phyloP scores from a whole-genome alignment of 192 early-diverging fungal genomes.

The Podila epicladia region DNA sequence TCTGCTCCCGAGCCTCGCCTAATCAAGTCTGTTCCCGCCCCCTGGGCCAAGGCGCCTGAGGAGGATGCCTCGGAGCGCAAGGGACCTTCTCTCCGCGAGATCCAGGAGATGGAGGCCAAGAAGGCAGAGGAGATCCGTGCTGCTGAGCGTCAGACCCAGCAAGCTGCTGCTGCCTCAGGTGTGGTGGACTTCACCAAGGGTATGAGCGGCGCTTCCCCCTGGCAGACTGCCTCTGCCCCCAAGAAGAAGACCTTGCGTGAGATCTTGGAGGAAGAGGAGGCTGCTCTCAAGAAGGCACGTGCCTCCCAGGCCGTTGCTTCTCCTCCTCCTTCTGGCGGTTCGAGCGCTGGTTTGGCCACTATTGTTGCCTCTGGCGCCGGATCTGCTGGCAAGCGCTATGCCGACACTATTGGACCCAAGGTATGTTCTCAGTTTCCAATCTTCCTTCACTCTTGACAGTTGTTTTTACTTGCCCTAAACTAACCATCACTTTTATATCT shows the following conservation, averaged over 20 bases:
- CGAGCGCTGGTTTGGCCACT: constrained; percentile 24
- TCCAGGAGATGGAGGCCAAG: constrained; percentile 71
- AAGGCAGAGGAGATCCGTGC: constrained; percentile 47
- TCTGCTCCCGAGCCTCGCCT: not conserved
- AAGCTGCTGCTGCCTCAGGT: constrained; percentile 26
- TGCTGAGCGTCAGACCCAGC: constrained; percentile 45
- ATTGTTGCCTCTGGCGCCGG: constrained; percentile 24
- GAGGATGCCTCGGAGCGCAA: constrained; percentile 37
- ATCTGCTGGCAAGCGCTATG: constrained; percentile 52
- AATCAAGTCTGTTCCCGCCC: constrained; percentile 43
- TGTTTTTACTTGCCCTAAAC: too few relatives aligned
- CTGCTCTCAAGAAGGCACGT: constrained; percentile 50
- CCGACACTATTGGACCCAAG: constrained; percentile 52
- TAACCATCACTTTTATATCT: not conserved
- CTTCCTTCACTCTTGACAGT: too few relatives aligned
- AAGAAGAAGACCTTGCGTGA: constrained; percentile 62
- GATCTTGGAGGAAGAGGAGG: constrained; percentile 62
- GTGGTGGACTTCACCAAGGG: constrained; percentile 22
- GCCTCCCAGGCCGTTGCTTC: constrained; percentile 43
- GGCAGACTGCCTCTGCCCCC: constrained; percentile 45
- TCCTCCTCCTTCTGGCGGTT: not conserved
- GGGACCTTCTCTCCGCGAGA: constrained; percentile 65
- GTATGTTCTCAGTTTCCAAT: not conserved
- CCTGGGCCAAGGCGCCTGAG: constrained; percentile 44
- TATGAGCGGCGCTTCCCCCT: constrained; percentile 22